phyloP scores from a whole-genome alignment of 164 flowering plant genomes.

The Litsea cubeba region DNA sequence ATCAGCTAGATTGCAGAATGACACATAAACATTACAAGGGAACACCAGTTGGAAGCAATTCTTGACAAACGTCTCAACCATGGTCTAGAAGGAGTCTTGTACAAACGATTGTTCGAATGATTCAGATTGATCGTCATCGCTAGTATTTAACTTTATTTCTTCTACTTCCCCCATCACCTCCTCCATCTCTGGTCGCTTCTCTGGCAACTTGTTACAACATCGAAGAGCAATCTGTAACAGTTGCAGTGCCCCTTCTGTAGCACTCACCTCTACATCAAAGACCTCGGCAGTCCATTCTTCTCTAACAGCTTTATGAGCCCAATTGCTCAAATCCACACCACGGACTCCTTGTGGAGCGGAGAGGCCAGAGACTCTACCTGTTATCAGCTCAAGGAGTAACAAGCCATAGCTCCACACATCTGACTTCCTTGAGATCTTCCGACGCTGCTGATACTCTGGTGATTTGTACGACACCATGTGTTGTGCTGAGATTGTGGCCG shows the following conservation, averaged over 20 bases:
- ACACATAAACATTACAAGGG: no score
- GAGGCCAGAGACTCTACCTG: slow-evolving; percentile 38
- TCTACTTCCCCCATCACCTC: slow-evolving; percentile 49
- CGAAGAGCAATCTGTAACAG: slow-evolving; percentile 48
- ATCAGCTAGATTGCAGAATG: no score
- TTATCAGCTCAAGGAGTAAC: slow-evolving; percentile 54
- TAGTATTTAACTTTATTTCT: slow-evolving; percentile 14
- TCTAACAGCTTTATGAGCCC: slow-evolving; percentile 66
- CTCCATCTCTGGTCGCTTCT: slow-evolving; percentile 53
- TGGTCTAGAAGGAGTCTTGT: not conserved
- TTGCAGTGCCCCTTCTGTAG: slow-evolving; percentile 39
- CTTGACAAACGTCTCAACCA: not conserved
- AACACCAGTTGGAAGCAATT: not conserved
- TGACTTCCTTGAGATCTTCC: slow-evolving; percentile 34
- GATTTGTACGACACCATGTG: slow-evolving; percentile 47
- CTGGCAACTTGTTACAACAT: slow-evolving; percentile 50
- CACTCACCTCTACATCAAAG: slow-evolving; percentile 52
- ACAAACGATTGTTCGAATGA: not conserved
- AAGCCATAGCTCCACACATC: slow-evolving; percentile 64
- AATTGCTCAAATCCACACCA: slow-evolving; percentile 53
- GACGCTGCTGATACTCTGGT: slow-evolving; percentile 41
- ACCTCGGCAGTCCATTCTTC: slow-evolving; percentile 86
- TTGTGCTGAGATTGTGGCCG: slow-evolving; percentile 33
- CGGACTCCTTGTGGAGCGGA: slow-evolving; percentile 30
- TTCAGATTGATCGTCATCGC: slow-evolving; percentile 20